Evolutionary conservation across 192 early-diverging fungal genomes (phyloP), one percentile per base, ranked within the genome.

Genomic region (Entomortierella beljakovae): DNA sequence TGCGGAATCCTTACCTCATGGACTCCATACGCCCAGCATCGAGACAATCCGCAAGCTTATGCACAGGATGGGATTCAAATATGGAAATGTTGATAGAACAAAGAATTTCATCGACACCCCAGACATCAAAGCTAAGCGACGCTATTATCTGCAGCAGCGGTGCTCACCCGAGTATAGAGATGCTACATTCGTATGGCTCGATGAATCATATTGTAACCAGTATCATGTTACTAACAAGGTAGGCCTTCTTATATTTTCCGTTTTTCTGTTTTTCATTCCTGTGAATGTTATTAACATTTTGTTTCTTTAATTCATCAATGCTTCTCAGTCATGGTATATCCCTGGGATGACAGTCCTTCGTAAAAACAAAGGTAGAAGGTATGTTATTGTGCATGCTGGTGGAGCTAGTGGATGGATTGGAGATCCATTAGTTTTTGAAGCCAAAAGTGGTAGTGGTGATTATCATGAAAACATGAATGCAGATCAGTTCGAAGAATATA

Each of bases 381-480:
- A 51, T 28, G 13, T 58, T 15, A 68, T 68, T n/a, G 26, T 68
- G 15, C 57, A 68, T 52, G 42, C 57, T 32, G 66, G 66, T 15
- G 20, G 46, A 23, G 66, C 20, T 0, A 15, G 29, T 16, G 55
- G 43, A 7, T 68, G 66, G 66, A 60, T 68, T 22, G 66, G 66
- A 33, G 33, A 48, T 9, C 66, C 56, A 2, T 5, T 3, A 3
- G 32, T 68, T n/a, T 68, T 55, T 43, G 66, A 59, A 16, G 66
- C 66, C 10, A 57, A 35, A 8, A 28, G 48, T 35, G 20, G 32
- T 13, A 7, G 6, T 1, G 28, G 8, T 1, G 66, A 68, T 34
- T 59, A 68, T 23, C 54, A 59, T 49, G 43, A 58, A 18, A 67
- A 67, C 28, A 67, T 67, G 64, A 67, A 67, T 4, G 38, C 56